A percentile compares a stretch with the other conserved stretches of the same genome.
These are phyloP conservation scores for Tephrocybe rancida DNA, from an alignment of 768 basidiomycete species.

Conservation along the genomic window DNA sequence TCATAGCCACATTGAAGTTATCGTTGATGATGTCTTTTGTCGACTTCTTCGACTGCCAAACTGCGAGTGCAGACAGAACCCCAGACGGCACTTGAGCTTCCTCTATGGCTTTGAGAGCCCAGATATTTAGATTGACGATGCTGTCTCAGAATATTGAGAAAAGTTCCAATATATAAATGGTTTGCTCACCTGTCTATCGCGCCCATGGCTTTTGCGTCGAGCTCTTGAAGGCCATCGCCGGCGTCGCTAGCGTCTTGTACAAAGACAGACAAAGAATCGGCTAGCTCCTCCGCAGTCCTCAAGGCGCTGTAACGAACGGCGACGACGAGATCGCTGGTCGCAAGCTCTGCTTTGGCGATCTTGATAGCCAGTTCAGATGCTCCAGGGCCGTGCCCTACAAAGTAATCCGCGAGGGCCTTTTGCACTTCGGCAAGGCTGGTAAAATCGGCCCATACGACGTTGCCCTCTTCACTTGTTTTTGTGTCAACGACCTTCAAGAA, in stretches of 20 bases:
- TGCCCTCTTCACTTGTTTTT: not conserved
- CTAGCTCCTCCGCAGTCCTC: conserved; percentile 41
- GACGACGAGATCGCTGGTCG: conserved; percentile 49
- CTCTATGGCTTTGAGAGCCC: conserved; percentile 47
- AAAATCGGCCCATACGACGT: conserved; percentile 35
- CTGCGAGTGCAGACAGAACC: conserved; percentile 1
- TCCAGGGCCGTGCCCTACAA: conserved; percentile 43
- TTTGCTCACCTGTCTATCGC: conserved; percentile 50
- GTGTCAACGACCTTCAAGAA: not conserved
- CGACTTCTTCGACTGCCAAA: conserved; percentile 8
- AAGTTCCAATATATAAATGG: not conserved
- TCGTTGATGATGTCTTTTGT: conserved; percentile 24
- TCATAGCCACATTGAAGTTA: conserved; percentile 41
- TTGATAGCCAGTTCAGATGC: conserved; percentile 48
- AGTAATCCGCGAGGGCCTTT: conserved; percentile 41
- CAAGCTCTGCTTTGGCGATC: conserved; percentile 56
- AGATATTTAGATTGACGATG: conserved; percentile 50
- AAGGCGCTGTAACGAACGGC: conserved; percentile 50
- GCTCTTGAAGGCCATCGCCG: conserved; percentile 43
- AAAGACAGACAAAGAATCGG: conserved; percentile 40
- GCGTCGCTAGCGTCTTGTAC: conserved; percentile 43
- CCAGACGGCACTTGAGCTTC: conserved; percentile 8
- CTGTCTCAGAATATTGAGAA: conserved; percentile 23
- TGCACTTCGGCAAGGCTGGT: conserved; percentile 43
- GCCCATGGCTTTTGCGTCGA: conserved; percentile 48